These are phyloP conservation scores for Pythium phragmitis DNA, from an alignment of 352 stramenopile species.

Conservation along the genomic window DNA sequence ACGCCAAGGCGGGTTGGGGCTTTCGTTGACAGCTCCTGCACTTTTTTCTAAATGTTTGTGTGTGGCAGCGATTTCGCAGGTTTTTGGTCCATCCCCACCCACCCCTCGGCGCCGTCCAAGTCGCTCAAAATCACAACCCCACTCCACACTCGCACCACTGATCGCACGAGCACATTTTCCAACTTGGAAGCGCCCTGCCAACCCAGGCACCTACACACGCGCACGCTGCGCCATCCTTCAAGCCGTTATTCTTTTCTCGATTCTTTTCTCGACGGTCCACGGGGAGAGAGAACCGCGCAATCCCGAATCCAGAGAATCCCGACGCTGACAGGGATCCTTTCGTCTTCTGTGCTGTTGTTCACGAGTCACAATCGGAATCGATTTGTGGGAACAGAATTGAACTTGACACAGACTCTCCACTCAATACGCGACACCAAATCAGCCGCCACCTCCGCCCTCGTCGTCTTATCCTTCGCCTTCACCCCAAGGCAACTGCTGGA, in stretches of 20 bases:
- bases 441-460: neutral
- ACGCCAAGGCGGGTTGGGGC: slow-evolving; percentile 21
- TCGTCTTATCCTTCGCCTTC: slow-evolving; percentile 9
- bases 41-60: slow-evolving; percentile 12
- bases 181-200: slow-evolving; percentile 11
- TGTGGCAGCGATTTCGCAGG: slow-evolving; percentile 7
- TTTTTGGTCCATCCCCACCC: slow-evolving; percentile 16
- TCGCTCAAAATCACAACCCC: slow-evolving; percentile 24
- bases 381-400: slow-evolving; percentile 7
- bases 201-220: neutral
- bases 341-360: neutral
- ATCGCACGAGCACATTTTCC: slow-evolving; percentile 28
- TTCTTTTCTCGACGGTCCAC: neutral
- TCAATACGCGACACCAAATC: neutral
- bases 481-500: neutral
- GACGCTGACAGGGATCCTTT: neutral
- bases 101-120: neutral
- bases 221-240: neutral
- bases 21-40: slow-evolving; percentile 24
- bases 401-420: slow-evolving; percentile 13
- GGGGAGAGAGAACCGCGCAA: slow-evolving; percentile 14
- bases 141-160: slow-evolving; percentile 24
- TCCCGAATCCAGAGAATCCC: neutral
- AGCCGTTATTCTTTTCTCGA: neutral
- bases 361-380: neutral